A percentile compares a stretch with the other conserved stretches of the same genome.
Evolutionary conservation across 495 filamentous ascomycete species (phyloP).

Genomic region (Penicillium verhagenii): DNA sequence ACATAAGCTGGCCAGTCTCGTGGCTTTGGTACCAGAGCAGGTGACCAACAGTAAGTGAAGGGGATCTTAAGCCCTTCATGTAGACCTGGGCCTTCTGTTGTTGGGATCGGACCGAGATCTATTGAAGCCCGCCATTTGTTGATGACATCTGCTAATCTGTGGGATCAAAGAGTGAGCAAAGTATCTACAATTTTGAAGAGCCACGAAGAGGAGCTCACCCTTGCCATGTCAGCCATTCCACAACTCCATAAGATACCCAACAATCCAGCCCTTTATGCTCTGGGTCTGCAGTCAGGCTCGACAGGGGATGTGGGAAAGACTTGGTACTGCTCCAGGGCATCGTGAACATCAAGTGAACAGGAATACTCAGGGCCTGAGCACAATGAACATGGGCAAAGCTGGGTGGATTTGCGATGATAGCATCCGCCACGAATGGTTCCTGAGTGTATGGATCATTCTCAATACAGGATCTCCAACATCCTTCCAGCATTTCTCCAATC

Average conservation of each 20-base stretch:
- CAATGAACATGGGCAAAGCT: conserved; percentile 67
- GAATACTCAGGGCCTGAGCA: conserved; percentile 59
- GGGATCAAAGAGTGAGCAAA: background rate
- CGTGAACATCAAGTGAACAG: conserved; percentile 66
- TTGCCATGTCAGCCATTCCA: conserved; percentile 69
- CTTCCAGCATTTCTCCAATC: conserved; percentile 61
- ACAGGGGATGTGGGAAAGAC: conserved; percentile 57
- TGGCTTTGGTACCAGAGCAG: conserved; percentile 60
- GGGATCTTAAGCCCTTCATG: conserved; percentile 51
- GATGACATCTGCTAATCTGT: conserved; percentile 57
- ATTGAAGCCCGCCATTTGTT: conserved; percentile 55
- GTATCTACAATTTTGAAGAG: background rate
- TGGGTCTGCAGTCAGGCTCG: conserved; percentile 37
- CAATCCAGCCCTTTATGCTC: conserved; percentile 47
- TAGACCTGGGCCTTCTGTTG: conserved; percentile 34
- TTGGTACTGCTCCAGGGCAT: conserved; percentile 59
- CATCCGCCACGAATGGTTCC: conserved; percentile 61
- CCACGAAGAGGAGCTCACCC: conserved; percentile 36
- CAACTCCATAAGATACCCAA: conserved; percentile 57
- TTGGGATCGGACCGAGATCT: conserved; percentile 50
- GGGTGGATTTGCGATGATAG: conserved; percentile 67
- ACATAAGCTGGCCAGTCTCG: conserved; percentile 60
- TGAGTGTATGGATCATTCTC: conserved; percentile 40
- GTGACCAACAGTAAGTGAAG: conserved; percentile 66
- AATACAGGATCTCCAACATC: conserved; percentile 64